These are phyloP conservation scores for Fusarium sp. DNA, from an alignment of 2,329 filamentous ascomycete species.

Conservation along the genomic window DNA sequence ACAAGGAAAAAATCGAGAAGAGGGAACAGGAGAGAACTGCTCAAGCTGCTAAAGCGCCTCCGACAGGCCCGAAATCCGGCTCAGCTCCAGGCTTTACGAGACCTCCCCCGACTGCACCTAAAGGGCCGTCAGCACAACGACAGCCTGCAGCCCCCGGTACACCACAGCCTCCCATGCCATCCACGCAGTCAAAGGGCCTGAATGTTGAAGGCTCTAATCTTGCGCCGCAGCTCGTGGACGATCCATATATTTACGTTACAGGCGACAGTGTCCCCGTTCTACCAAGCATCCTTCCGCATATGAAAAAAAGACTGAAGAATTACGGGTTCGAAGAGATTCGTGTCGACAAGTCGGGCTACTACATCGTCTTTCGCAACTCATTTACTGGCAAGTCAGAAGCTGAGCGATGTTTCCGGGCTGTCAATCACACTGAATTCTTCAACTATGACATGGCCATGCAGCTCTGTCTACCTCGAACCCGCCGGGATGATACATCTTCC, in stretches of 20 bases:
- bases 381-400: conserved; percentile 80
- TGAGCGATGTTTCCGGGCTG: conserved; percentile 79
- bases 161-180: conserved; percentile 48
- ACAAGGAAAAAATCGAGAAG: conserved; percentile 70
- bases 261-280: conserved; percentile 87
- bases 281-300: conserved; percentile 83
- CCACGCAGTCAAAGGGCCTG: conserved; percentile 44
- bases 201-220: conserved; percentile 73
- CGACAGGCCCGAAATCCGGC: conserved; percentile 51
- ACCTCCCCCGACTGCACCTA: conserved; percentile 85
- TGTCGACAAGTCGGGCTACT: conserved; percentile 87
- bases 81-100: conserved; percentile 45
- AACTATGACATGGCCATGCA: conserved; percentile 94
- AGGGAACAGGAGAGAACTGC: conserved; percentile 53
- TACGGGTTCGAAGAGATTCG: conserved; percentile 84
- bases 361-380: conserved; percentile 86
- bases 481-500: conserved; percentile 40
- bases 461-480: conserved; percentile 58
- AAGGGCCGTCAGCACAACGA: conserved; percentile 75
- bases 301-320: conserved; percentile 87
- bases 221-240: conserved; percentile 73
- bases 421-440: conserved; percentile 85
- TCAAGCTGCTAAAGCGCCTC: conserved; percentile 48
- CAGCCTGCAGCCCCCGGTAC: conserved; percentile 43
- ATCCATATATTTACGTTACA: conserved; percentile 92